Percentiles rank a stretch among this genome's conserved stretches.
phyloP scores from a whole-genome alignment of 1,284 basidiomycete species.

The Fomitopsis pinicola region DNA sequence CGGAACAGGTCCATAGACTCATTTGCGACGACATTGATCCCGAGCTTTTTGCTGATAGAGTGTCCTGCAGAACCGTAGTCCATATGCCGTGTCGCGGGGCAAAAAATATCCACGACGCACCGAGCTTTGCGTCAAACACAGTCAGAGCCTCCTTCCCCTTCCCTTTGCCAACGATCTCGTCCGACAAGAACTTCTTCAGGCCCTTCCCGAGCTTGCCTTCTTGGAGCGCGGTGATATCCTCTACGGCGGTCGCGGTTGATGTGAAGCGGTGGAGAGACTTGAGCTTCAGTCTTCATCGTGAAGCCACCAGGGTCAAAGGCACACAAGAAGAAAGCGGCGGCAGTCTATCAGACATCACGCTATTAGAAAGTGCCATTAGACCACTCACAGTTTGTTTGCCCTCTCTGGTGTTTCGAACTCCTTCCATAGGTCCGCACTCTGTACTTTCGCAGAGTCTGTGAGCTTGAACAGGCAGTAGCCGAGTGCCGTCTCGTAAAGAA shows the following conservation, averaged over 20 bases:
- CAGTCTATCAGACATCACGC: background rate
- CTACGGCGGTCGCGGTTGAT: slow-evolving; percentile 97
- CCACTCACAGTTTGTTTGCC: slow-evolving; percentile 84
- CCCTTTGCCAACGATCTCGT: slow-evolving; percentile 83
- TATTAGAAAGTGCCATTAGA: background rate
- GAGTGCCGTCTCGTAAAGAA: slow-evolving; percentile 81
- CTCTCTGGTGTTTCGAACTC: slow-evolving; percentile 90
- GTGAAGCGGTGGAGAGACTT: slow-evolving; percentile 96
- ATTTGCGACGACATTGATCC: slow-evolving; percentile 80
- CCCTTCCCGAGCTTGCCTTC: slow-evolving; percentile 92
- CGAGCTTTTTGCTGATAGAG: slow-evolving; percentile 91
- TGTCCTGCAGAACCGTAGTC: slow-evolving; percentile 43
- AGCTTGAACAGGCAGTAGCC: slow-evolving; percentile 99
- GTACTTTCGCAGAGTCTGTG: slow-evolving; percentile 85
- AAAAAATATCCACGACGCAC: slow-evolving; percentile 40
- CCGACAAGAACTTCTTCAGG: slow-evolving; percentile 90
- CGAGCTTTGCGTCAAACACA: slow-evolving; percentile 89
- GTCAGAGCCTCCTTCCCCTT: slow-evolving; percentile 87
- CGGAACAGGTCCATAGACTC: slow-evolving; percentile 86
- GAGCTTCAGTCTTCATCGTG: slow-evolving; percentile 72
- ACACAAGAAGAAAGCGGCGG: background rate
- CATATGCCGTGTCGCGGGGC: background rate
- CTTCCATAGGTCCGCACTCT: slow-evolving; percentile 83
- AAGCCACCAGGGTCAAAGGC: background rate
- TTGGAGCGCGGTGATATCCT: slow-evolving; percentile 92